Evolutionary conservation across 495 filamentous ascomycete genomes (phyloP), one percentile per base, ranked within the genome.

Genomic region (Penicillium soppii): DNA sequence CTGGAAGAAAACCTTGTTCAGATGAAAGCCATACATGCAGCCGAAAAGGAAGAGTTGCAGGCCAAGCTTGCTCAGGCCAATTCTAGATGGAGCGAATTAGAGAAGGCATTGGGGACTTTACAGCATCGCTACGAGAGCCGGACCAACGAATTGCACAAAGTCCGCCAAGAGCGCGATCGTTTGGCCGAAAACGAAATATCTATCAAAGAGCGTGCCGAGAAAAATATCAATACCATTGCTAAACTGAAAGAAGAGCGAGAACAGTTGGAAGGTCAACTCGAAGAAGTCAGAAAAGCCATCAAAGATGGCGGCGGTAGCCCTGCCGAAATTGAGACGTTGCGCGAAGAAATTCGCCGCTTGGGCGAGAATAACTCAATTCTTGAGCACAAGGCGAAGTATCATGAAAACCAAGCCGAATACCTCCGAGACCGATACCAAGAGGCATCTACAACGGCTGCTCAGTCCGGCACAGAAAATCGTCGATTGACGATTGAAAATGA

Each of bases 351-450:
- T 35, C 72, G 74, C 4, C 66, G 71, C 0, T 57, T 80, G 5
- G 67, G 50, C 9, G 60, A 69, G 30, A 74, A 78, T 22, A 70
- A 72, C 35, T 59, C 63, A 7, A 56, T 63, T 23, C 59, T 83
- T n/a, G 66, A 72, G 29, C 71, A 75, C 29, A 78, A 77, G 51
- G 60, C 78, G 10, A 69, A 75, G 9, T 69, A 69, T 16, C 76
- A 84, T 50, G 77, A 72, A 63, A 80, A 76, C 27, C 72, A 73
- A 50, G 57, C 66, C 4, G 86, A 87, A 12, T 90, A 84, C 61
- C 73, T 73, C 27, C 79, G 84, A 37, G 70, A 75, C 15, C 72
- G 79, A 27, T 91, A 90, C 52, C 84, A 89, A 44, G 70, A 74
- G 27, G 82, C 84, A 1, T 87, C 84, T 12, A 82, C 69, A 13